Evolutionary conservation across 352 stramenopile species (phyloP).

Genomic region (Phytophthora aleatoria): DNA sequence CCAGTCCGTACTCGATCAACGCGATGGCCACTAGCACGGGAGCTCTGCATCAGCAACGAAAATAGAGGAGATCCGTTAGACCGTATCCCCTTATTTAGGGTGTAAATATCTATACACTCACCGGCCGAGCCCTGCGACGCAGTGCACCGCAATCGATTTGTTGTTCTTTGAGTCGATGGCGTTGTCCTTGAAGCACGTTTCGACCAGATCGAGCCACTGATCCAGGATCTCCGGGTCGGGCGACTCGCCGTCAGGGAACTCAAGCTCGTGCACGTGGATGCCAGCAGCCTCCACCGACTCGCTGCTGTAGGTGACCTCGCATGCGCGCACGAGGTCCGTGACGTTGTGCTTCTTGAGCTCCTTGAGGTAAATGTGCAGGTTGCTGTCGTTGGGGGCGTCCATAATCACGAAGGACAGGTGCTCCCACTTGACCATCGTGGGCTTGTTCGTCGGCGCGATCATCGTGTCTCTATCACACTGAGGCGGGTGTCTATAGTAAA

Average conservation of each 20-base stretch:
- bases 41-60: constrained; percentile 50
- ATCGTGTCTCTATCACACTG: constrained; percentile 44
- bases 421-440: constrained; percentile 87
- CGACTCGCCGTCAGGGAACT: constrained; percentile 96
- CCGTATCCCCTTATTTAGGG: neutral
- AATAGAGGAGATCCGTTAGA: constrained; percentile 11
- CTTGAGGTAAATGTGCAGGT: constrained; percentile 97
- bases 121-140: constrained; percentile 96
- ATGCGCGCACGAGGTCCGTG: constrained; percentile 95
- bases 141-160: constrained; percentile 97
- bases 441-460: constrained; percentile 88
- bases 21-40: constrained; percentile 98
- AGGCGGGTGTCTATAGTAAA: constrained; percentile 22
- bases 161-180: constrained; percentile 61
- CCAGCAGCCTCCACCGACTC: constrained; percentile 92
- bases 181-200: constrained; percentile 93
- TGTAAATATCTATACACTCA: constrained; percentile 32
- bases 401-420: constrained; percentile 98
- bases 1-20: constrained; percentile 96
- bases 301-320: constrained; percentile 94
- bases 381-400: constrained; percentile 96
- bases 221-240: constrained; percentile 94
- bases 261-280: constrained; percentile 94
- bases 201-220: constrained; percentile 95
- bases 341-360: constrained; percentile 97